Evolutionary conservation across 1,284 basidiomycete genomes (phyloP).

Genomic region (Cerrena zonata): DNA sequence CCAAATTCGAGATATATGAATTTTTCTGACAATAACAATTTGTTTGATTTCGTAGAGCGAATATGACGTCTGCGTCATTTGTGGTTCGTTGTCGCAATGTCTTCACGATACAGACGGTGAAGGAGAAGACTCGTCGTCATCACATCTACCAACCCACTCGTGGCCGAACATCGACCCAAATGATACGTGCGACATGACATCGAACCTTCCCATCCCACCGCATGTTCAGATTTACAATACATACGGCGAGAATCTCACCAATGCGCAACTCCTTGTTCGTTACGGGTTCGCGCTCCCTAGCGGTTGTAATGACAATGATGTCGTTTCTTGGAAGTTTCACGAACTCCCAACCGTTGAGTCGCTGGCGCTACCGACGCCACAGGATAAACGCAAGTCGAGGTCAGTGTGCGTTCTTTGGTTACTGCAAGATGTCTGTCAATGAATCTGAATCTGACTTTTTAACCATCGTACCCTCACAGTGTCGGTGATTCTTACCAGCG

Average conservation of each 20-base stretch:
- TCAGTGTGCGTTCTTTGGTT: no score
- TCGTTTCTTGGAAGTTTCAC: conserved; percentile 41
- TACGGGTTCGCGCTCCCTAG: conserved; percentile 72
- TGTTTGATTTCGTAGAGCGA: conserved; percentile 50
- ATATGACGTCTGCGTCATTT: conserved; percentile 75
- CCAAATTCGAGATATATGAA: not conserved
- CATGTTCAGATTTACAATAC: conserved; percentile 77
- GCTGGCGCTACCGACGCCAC: no score
- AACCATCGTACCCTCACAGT: no score
- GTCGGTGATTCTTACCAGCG: no score
- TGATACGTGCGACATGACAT: conserved; percentile 61
- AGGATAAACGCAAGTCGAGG: no score
- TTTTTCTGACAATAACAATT: not conserved
- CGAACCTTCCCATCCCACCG: conserved; percentile 45
- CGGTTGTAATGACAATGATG: conserved; percentile 53
- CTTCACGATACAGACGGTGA: conserved; percentile 53
- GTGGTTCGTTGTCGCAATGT: conserved; percentile 73
- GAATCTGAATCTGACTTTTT: no score
- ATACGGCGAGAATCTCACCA: conserved; percentile 70
- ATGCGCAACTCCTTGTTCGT: conserved; percentile 63
- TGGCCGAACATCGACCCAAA: conserved; percentile 7
- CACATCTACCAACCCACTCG: no score
- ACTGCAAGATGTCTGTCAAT: no score
- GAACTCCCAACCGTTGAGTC: conserved; percentile 25
- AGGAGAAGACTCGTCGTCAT: no score